A percentile compares a stretch with the other conserved stretches of the same genome.
Conservation (phyloP, 371 early-diverging fungal genomes). For the Funneliformis caledonium region DNA sequence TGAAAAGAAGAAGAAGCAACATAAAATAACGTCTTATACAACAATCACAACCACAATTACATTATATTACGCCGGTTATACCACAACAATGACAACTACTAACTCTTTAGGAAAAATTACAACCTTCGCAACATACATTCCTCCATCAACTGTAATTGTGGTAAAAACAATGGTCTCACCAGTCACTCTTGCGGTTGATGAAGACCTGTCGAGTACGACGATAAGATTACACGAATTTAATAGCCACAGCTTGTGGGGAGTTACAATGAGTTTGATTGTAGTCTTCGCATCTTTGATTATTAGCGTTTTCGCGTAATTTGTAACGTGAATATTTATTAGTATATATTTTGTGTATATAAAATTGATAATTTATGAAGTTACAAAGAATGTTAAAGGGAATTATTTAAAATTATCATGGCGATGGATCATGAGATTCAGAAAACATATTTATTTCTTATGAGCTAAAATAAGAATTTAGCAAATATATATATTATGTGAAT, state of each 20-base stretch:
- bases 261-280: not conserved
- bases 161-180: not conserved
- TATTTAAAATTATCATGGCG: no score
- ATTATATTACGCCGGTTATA: not conserved
- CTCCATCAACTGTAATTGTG: not conserved
- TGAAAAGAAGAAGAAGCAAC: no score
- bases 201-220: not conserved
- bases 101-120: not conserved
- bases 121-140: not conserved
- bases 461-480: no score
- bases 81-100: not conserved
- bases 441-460: no score
- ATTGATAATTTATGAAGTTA: no score
- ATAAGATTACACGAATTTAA: not conserved
- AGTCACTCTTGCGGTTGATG: not conserved
- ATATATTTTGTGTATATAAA: no score
- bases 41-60: not conserved
- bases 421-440: no score
- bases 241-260: not conserved
- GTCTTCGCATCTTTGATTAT: no score
- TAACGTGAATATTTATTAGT: no score
- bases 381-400: no score
- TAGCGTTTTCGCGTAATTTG: no score
- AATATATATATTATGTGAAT: no score
- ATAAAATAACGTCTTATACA: not conserved